A percentile compares a stretch with the other conserved stretches of the same genome.
Evolutionary conservation across 345 rosid species (phyloP).

Genomic region (Limnanthes douglasii): DNA sequence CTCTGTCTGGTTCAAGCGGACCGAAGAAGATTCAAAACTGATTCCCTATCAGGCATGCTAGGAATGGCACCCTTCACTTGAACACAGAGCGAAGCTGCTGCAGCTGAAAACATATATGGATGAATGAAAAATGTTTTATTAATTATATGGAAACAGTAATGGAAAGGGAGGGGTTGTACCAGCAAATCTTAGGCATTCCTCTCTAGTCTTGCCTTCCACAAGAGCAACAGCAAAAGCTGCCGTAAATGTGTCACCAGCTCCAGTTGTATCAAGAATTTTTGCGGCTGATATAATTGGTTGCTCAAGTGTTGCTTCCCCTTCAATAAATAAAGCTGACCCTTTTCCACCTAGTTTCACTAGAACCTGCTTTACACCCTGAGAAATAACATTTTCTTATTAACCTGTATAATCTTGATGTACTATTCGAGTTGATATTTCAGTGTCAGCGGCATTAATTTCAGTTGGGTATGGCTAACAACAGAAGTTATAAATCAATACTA

Average conservation of each 20-base stretch:
- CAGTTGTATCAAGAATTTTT: conserved; percentile 79
- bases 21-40: conserved; percentile 49
- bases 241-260: conserved; percentile 97
- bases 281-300: conserved; percentile 63
- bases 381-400: conserved; percentile 6
- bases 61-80: conserved; percentile 96
- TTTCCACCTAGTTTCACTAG: conserved; percentile 82
- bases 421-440: too few species aligned
- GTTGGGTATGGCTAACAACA: too few species aligned
- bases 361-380: conserved; percentile 78
- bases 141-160: not conserved
- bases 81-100: conserved; percentile 92
- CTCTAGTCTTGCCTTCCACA: conserved; percentile 66
- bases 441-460: too few species aligned
- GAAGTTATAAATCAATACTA: too few species aligned
- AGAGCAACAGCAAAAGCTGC: conserved; percentile 93
- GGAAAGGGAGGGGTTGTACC: conserved; percentile 21
- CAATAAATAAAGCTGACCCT: conserved; percentile 71
- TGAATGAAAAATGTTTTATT: conserved; percentile 1
- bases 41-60: conserved; percentile 71
- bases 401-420: not conserved
- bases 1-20: too few species aligned
- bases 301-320: conserved; percentile 53
- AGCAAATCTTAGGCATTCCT: conserved; percentile 77
- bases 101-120: conserved; percentile 32